Conservation (phyloP, 192 early-diverging fungal genomes). For the Backusella sp. region DNA sequence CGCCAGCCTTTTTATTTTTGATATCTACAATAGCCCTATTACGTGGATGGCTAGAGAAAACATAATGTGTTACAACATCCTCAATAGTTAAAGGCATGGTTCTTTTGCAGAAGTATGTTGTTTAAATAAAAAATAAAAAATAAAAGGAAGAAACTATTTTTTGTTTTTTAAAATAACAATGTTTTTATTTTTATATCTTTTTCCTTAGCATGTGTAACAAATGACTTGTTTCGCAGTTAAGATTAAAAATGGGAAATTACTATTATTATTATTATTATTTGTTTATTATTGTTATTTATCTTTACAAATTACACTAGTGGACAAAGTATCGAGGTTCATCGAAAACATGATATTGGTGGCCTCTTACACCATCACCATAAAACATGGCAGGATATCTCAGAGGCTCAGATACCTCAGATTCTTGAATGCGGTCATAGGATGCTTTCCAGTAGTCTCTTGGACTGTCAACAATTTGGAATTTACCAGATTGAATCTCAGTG, state of each 20-base stretch:
- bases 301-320: constrained; percentile 16
- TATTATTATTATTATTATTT: neutral
- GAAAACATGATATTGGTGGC: constrained; percentile 78
- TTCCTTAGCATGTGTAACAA: neutral
- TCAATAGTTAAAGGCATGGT: constrained; percentile 12
- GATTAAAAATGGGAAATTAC: constrained; percentile 4
- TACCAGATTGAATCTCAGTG: constrained; percentile 81
- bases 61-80: constrained; percentile 9
- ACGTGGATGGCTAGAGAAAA: constrained; percentile 19
- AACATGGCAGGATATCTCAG: constrained; percentile 69
- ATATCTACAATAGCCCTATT: constrained; percentile 23
- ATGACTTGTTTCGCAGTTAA: neutral
- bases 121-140: neutral
- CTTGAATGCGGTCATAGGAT: constrained; percentile 57
- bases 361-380: constrained; percentile 65
- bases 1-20: constrained; percentile 21
- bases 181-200: constrained; percentile 4
- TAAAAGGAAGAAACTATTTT: neutral
- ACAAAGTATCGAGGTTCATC: constrained; percentile 72
- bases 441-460: constrained; percentile 44
- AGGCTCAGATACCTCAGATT: constrained; percentile 49
- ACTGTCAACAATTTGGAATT: constrained; percentile 61
- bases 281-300: constrained; percentile 8
- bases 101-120: neutral
- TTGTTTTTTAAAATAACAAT: neutral